Evolutionary conservation across 192 early-diverging fungal genomes (phyloP), one percentile per base, ranked within the genome.

Genomic region (Haplosporangium gracile): DNA sequence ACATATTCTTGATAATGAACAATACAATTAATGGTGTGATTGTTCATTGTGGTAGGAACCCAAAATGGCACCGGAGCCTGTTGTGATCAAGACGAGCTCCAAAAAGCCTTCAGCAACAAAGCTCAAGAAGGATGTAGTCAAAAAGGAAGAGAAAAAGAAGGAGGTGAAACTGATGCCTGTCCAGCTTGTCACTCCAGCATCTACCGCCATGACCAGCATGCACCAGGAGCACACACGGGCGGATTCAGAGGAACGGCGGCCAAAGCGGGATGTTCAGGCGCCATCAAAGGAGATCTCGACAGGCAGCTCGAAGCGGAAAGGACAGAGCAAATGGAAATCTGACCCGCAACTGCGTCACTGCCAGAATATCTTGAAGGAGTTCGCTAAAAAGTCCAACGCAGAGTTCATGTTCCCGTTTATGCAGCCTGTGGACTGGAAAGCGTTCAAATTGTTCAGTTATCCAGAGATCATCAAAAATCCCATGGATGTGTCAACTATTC

Each of bases 381-480:
- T 96, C 75, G 89, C 91, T 77, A 95, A 95, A 60, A 92, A 91
- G 85, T 87, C 90, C 74, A 90, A 95, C 87, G 92, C 90, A 65
- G 91, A 92, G 75, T 93, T 95, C 63, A 92, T 92, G 42, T 94
- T 92, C 39, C 95, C 94, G 24, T 97, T 97, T 75, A 82, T 94
- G 68, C 90, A 92, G 71, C 97, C 99, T 11, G 98, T 99, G 43
- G 97, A 99, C 79, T 93, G 91, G 29, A 92, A 96, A 24, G 92
- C 91, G 5, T 90, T 98, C 76, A 92, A 92, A 72, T 96, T 99
- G 63, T 98, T 97, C 22, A 93, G 94, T 74, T 99, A 99, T 89
- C 92, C 93, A 39, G 89, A 88, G 5, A 91, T 99, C 71, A 92
- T 97, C 77, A 95, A 94, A 78, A 36, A 91, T 40, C 96, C 96